Conservation (phyloP, 495 filamentous ascomycete species). For the Neurospora sp. region DNA sequence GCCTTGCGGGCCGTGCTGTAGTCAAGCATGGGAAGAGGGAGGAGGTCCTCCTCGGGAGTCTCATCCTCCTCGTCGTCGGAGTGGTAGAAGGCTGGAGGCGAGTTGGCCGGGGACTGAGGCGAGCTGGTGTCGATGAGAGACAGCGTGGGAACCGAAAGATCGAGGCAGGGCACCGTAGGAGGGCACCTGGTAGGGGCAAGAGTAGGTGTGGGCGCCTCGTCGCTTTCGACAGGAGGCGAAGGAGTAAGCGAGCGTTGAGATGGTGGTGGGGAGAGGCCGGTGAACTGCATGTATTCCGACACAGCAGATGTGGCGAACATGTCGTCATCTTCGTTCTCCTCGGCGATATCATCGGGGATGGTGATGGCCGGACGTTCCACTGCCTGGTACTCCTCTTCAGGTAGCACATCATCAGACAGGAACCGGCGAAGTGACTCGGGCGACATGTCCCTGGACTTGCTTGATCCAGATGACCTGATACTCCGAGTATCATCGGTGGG, state of each 20-base stretch:
- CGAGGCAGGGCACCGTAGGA: neutral
- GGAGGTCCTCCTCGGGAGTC: constrained; percentile 8
- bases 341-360: constrained; percentile 44
- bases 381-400: constrained; percentile 7
- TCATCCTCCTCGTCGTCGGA: constrained; percentile 29
- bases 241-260: constrained; percentile 27
- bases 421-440: constrained; percentile 38
- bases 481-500: constrained; percentile 18
- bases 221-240: constrained; percentile 2
- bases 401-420: constrained; percentile 26
- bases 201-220: neutral
- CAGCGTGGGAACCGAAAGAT: neutral
- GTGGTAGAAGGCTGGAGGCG: constrained; percentile 32
- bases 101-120: constrained; percentile 13
- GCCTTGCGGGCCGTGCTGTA: neutral
- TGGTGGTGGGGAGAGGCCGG: constrained; percentile 40
- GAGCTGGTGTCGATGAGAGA: constrained; percentile 10
- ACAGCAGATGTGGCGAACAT: constrained; percentile 42
- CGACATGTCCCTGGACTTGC: constrained; percentile 36
- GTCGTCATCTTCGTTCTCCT: constrained; percentile 45
- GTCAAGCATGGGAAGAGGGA: neutral
- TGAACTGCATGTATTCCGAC: constrained; percentile 32
- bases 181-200: constrained; percentile 2
- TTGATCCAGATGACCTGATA: constrained; percentile 25
- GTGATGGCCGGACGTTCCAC: constrained; percentile 16